These are phyloP conservation scores for Chlamydomonas sp. DNA, from an alignment of 139 green algal species.

Conservation along the genomic window DNA sequence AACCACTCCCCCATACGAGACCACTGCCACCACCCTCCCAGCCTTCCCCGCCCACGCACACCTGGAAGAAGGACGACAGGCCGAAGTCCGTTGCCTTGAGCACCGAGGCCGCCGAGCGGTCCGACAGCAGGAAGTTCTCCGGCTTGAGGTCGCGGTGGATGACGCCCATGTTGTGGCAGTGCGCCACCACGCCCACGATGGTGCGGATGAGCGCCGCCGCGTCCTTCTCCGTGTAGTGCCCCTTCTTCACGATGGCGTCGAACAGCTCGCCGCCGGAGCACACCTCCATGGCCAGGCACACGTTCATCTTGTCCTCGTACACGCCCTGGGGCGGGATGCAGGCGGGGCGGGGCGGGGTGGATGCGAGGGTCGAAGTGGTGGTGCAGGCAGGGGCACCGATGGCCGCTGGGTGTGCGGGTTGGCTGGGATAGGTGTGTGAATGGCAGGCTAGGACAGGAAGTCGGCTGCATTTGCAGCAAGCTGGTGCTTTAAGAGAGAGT, in stretches of 20 bases:
- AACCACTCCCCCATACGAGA: too few species aligned
- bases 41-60: neutral
- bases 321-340: slow-evolving; percentile 36
- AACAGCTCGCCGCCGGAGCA: slow-evolving; percentile 97
- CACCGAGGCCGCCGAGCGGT: slow-evolving; percentile 26
- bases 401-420: too few species aligned
- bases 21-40: too few species aligned
- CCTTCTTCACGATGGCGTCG: slow-evolving; percentile 90
- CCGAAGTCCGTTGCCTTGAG: slow-evolving; percentile 88
- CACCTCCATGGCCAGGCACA: slow-evolving; percentile 95
- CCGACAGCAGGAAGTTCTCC: slow-evolving; percentile 95
- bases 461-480: too few species aligned
- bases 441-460: too few species aligned
- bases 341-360: too few species aligned
- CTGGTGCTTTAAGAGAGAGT: too few species aligned
- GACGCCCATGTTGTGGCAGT: slow-evolving; percentile 94
- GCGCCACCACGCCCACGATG: slow-evolving; percentile 89
- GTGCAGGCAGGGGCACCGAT: too few species aligned
- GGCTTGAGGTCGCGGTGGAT: slow-evolving; percentile 90
- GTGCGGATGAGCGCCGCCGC: slow-evolving; percentile 60
- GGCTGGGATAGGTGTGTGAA: too few species aligned
- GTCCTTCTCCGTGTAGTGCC: slow-evolving; percentile 91
- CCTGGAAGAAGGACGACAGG: slow-evolving; percentile 78
- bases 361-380: too few species aligned
- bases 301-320: slow-evolving; percentile 87